phyloP scores from a whole-genome alignment of 2,329 filamentous ascomycete species.

The Chaetothyriales sp. region DNA sequence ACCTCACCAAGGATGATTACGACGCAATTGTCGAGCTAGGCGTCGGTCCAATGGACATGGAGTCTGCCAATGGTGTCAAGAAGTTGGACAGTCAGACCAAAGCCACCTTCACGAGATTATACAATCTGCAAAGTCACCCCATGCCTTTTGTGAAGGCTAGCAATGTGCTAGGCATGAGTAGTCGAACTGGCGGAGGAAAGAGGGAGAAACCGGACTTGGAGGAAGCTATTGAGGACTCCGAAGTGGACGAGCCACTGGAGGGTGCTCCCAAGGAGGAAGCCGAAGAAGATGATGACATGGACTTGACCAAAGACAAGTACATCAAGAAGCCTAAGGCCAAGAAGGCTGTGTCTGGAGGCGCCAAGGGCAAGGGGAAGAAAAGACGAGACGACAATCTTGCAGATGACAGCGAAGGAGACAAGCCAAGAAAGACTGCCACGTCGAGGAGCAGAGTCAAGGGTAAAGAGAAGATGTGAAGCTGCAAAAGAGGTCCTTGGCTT shows the following conservation, averaged over 20 bases:
- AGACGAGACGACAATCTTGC: conserved; percentile 22
- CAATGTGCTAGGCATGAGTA: conserved; percentile 50
- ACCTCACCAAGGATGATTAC: conserved; percentile 83
- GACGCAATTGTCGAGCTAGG: conserved; percentile 85
- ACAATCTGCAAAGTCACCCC: conserved; percentile 75
- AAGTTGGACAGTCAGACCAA: conserved; percentile 78
- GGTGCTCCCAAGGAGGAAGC: conserved; percentile 36
- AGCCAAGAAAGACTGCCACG: conserved; percentile 5
- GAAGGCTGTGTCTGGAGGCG: conserved; percentile 39
- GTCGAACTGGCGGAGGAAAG: conserved; percentile 40
- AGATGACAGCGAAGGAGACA: conserved; percentile 8
- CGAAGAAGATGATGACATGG: conserved; percentile 61
- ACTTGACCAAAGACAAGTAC: conserved; percentile 88
- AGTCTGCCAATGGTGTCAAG: conserved; percentile 32
- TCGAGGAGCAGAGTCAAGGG: conserved; percentile 5
- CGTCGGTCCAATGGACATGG: conserved; percentile 67
- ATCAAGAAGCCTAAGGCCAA: conserved; percentile 72
- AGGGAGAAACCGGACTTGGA: conserved; percentile 82
- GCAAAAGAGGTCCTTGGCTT: too few species aligned
- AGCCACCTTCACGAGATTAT: conserved; percentile 74
- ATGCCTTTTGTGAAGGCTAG: conserved; percentile 93
- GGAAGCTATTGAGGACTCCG: conserved; percentile 81
- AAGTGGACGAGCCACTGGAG: conserved; percentile 47
- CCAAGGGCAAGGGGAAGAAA: conserved; percentile 24
- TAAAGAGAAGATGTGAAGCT: conserved; percentile 8